phyloP scores from a whole-genome alignment of 257 asterid species.

The Jaltomata sinuosa region DNA sequence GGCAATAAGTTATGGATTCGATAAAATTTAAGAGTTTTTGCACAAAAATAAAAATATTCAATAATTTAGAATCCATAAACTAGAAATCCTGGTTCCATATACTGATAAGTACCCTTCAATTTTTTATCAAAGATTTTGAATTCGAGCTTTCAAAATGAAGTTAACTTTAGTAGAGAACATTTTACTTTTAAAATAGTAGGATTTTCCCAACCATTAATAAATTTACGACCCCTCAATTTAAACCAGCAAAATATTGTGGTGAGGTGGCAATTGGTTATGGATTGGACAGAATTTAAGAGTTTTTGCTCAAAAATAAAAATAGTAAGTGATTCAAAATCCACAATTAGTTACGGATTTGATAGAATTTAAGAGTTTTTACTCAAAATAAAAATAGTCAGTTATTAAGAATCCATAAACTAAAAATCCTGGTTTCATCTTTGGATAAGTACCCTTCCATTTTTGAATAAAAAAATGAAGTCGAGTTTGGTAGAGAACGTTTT shows the following conservation, averaged over 20 bases:
- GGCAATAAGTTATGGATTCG: not conserved
- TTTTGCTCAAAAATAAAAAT: no score
- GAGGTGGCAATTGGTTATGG: not conserved
- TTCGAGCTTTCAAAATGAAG: not conserved
- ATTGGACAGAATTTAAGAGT: not conserved
- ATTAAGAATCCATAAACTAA: not conserved
- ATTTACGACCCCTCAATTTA: constrained; percentile 18
- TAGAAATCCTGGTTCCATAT: not conserved
- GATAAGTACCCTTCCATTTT: not conserved
- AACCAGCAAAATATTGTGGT: not conserved
- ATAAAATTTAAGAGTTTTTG: not conserved
- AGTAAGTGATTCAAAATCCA: no score
- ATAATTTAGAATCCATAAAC: not conserved
- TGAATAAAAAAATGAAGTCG: not conserved
- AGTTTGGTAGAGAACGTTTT: not conserved
- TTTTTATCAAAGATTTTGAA: not conserved
- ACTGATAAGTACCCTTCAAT: not conserved
- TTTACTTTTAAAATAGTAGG: not conserved
- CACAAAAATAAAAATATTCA: not conserved
- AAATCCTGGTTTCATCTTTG: not conserved
- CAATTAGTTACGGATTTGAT: no score
- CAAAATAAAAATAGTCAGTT: not conserved
- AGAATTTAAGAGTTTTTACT: no score
- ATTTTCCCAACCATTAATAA: no score
- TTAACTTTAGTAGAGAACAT: not conserved